phyloP scores from a whole-genome alignment of 768 basidiomycete genomes.

The Rhodotorula babjevae region DNA sequence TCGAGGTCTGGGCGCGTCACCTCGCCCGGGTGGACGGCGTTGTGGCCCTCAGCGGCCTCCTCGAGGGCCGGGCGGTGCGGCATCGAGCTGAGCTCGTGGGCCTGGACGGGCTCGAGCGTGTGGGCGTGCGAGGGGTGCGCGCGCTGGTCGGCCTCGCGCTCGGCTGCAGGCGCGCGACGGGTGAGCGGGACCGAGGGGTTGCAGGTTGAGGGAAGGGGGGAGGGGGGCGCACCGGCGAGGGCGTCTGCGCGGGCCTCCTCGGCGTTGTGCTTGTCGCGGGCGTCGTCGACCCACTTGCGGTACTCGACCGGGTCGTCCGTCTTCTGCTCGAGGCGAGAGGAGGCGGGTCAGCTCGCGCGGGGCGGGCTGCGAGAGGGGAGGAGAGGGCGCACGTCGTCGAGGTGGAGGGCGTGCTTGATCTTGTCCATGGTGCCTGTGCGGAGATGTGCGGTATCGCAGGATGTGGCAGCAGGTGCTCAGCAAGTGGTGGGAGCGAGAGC shows the following conservation, averaged over 20 bases:
- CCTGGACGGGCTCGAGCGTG: constrained; percentile 1
- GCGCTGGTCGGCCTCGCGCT: constrained; percentile 7
- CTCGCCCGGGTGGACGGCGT: neutral
- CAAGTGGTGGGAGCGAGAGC: too few species aligned
- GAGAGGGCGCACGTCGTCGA: constrained; percentile 17
- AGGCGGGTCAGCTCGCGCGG: too few species aligned
- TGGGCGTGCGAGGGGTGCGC: constrained; percentile 9
- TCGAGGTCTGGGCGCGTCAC: constrained; percentile 15
- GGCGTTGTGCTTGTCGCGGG: neutral
- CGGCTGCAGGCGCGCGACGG: neutral
- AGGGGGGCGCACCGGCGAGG: constrained; percentile 13
- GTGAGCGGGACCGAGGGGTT: too few species aligned
- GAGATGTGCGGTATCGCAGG: too few species aligned
- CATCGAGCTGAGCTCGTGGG: constrained; percentile 9
- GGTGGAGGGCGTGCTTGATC: constrained; percentile 18
- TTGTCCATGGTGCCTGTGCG: constrained; percentile 16
- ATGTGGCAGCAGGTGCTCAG: too few species aligned
- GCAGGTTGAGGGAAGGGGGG: too few species aligned
- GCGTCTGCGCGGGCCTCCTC: constrained; percentile 20
- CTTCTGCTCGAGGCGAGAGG: neutral
- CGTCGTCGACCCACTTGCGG: constrained; percentile 3
- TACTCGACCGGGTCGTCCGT: constrained; percentile 9
- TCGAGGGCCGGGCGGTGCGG: constrained; percentile 20
- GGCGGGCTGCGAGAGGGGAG: neutral
- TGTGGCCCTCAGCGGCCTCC: constrained; percentile 5